Evolutionary conservation across 2,329 filamentous ascomycete genomes (phyloP), one percentile per base, ranked within the genome.

Genomic region (Taxawa tesnikishii): DNA sequence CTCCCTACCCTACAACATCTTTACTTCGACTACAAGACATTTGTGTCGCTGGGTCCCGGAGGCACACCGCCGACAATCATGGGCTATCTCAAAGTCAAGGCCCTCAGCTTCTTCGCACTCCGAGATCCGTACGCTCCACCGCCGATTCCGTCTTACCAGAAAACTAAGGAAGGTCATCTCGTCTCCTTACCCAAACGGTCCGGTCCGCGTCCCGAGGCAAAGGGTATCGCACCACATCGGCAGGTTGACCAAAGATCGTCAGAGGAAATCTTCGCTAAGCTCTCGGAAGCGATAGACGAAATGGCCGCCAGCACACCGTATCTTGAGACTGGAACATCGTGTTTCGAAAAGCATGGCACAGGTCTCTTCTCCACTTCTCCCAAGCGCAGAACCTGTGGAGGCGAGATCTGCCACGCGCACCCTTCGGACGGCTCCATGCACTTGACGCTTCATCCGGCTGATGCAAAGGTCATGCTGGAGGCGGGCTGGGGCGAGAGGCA

Each of bases 401-500:
- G 83, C n/a, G 84, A 92, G 56, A 70, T 92, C 26, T 80, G 74
- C 45, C 84, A 93, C 52, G 73, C 83, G 8, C 84, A 92, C 55
- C 71, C 76, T 29, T 75, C 68, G 15, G 83, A 90, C 43, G 72
- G 79, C 38, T 80, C 75, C 3, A 64, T 90, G 67, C 84, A 92
- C 54, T 64, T 90, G 58, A 82, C 75, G 29, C 65, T 93, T 32
- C 83, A 90, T 48, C 82, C 83, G 0, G 70, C 78, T 26, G 84
- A 92, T 49, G 81, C 80, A 31, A 72, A 67, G 44, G 63, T 78
- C 31, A 68, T 90, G 12, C 58, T 93, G 15, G 68, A 76, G 43
- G 75, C 73, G 39, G 81, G 83, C 2, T 92, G 84, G 83, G 85
- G 79, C 1, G 75, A 92, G 58, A 47, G 69, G 13, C 71, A 75